Percentiles rank a stretch among this genome's conserved stretches.
Evolutionary conservation across 2,329 filamentous ascomycete genomes (phyloP).

Genomic region (Ustilaginoidea virens): DNA sequence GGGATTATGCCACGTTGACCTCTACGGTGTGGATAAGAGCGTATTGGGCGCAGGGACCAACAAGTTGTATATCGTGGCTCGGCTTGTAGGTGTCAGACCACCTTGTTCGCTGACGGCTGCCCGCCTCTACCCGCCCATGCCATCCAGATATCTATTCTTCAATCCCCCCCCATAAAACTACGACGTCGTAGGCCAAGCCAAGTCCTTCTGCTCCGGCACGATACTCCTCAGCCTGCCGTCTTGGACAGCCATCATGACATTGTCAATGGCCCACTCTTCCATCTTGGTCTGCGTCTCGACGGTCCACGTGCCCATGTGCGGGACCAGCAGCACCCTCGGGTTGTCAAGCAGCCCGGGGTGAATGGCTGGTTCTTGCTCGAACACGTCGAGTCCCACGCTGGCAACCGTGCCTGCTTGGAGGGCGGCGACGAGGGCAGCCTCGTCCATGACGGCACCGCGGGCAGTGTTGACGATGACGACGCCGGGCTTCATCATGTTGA

Average conservation of each 20-base stretch:
- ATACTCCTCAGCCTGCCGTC: constrained; percentile 48
- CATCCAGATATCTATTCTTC: no score
- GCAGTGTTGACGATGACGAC: constrained; percentile 72
- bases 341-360: constrained; percentile 59
- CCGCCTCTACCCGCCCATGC: no score
- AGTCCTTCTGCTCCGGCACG: constrained; percentile 51
- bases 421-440: constrained; percentile 61
- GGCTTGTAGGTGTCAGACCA: no score
- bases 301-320: constrained; percentile 79
- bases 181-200: constrained; percentile 8
- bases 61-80: no score
- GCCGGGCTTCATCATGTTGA: constrained; percentile 62
- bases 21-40: no score
- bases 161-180: no score
- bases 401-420: constrained; percentile 54
- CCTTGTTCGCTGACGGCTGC: no score
- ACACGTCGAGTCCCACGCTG: constrained; percentile 65
- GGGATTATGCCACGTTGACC: no score
- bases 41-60: no score
- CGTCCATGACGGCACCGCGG: constrained; percentile 68
- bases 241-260: constrained; percentile 48
- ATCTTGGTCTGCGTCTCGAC: constrained; percentile 49
- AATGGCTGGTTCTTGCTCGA: constrained; percentile 63
- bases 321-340: constrained; percentile 56
- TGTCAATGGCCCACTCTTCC: constrained; percentile 63